These are phyloP conservation scores for Claviceps capensis DNA, from an alignment of 2,329 filamentous ascomycete species.

Conservation along the genomic window DNA sequence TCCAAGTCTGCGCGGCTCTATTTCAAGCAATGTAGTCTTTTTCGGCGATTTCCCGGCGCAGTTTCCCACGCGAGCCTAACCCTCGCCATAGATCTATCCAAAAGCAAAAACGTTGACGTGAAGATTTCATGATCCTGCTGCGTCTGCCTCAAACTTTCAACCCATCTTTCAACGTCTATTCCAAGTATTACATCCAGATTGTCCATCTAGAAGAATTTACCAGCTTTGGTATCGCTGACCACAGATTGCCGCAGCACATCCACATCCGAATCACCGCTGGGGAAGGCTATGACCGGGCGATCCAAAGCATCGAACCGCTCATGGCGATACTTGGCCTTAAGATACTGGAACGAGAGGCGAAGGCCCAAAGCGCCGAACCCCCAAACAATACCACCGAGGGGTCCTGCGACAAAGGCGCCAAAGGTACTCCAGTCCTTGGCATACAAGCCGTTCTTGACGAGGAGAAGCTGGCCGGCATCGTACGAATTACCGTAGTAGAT, in stretches of 20 bases:
- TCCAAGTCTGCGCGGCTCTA: no score
- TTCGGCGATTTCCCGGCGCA: no score
- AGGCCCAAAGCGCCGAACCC: slow-evolving; percentile 47
- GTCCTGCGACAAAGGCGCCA: slow-evolving; percentile 70
- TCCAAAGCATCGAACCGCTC: slow-evolving; percentile 55
- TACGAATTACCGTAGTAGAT: slow-evolving; percentile 60
- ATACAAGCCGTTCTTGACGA: slow-evolving; percentile 63
- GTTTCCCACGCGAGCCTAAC: no score
- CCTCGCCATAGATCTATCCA: no score
- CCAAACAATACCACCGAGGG: slow-evolving; percentile 61
- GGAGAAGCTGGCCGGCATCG: slow-evolving; percentile 51
- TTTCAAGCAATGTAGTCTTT: no score
- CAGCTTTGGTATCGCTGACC: slow-evolving; percentile 22
- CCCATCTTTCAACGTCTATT: no score
- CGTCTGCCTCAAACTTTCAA: no score
- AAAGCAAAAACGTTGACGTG: no score
- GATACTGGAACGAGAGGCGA: slow-evolving; percentile 45
- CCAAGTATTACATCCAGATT: not conserved
- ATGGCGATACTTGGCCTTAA: slow-evolving; percentile 42
- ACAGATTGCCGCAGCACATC: slow-evolving; percentile 16
- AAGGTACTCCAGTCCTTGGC: slow-evolving; percentile 69
- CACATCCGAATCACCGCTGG: slow-evolving; percentile 5
- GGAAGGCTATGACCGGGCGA: slow-evolving; percentile 24
- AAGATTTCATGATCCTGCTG: no score
- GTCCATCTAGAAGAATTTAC: slow-evolving; percentile 38